These are phyloP conservation scores for Asclepias syriaca DNA, from an alignment of 257 asterid genomes.

Conservation along the genomic window DNA sequence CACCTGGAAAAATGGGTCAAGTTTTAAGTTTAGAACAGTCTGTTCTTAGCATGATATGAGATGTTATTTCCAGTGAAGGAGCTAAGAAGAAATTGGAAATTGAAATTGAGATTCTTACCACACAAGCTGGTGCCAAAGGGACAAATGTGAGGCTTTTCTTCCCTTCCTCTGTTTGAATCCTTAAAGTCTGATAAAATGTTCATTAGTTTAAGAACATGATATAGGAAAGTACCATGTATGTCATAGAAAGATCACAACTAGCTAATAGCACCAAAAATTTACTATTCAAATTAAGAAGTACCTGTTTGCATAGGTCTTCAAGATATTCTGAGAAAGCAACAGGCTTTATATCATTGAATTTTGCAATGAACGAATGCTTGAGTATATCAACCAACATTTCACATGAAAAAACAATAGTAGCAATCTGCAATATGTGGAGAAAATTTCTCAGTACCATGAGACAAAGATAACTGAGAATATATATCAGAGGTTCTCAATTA, in stretches of 20 bases:
- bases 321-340: slow-evolving; percentile 84
- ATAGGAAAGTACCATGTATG: no score
- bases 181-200: slow-evolving; percentile 49
- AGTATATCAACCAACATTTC: slow-evolving; percentile 87
- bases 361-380: slow-evolving; percentile 92
- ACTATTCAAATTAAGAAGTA: slow-evolving; percentile 5
- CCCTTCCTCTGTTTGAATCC: slow-evolving; percentile 57
- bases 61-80: background rate
- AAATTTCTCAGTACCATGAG: slow-evolving; percentile 13
- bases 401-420: slow-evolving; percentile 66
- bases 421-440: slow-evolving; percentile 64
- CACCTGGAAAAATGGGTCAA: slow-evolving; percentile 42
- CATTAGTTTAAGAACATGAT: slow-evolving; percentile 1
- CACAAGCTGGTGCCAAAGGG: slow-evolving; percentile 96
- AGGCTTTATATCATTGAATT: slow-evolving; percentile 92
- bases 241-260: background rate
- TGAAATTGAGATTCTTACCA: slow-evolving; percentile 44
- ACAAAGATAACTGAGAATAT: background rate
- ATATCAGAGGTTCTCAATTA: background rate
- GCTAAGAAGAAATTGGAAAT: background rate
- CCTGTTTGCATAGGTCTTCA: slow-evolving; percentile 99
- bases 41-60: background rate
- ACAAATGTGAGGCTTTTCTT: slow-evolving; percentile 69
- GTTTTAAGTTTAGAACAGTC: background rate
- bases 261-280: background rate